phyloP scores from a whole-genome alignment of 257 asterid species.

The Leonotis leonurus region DNA sequence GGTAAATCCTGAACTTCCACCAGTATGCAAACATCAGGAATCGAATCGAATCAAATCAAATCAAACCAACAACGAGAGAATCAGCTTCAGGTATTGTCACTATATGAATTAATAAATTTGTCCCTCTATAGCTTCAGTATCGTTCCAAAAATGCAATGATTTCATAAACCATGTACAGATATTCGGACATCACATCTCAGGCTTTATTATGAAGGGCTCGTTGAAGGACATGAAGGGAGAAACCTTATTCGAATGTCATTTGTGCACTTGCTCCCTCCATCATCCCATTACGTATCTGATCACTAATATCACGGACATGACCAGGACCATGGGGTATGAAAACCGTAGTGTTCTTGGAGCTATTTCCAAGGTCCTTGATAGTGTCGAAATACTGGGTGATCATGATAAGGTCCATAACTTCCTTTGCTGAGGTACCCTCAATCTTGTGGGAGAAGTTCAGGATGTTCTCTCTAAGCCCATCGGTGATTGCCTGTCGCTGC shows the following conservation, averaged over 20 bases:
- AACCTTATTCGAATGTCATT: slow-evolving; percentile 10
- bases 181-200: not conserved
- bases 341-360: slow-evolving; percentile 83
- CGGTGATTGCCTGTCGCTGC: slow-evolving; percentile 98
- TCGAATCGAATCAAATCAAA: no score
- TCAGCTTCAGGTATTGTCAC: no score
- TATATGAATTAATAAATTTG: no score
- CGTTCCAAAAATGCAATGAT: no score
- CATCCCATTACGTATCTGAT: slow-evolving; percentile 86
- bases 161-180: not conserved
- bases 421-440: slow-evolving; percentile 85
- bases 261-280: slow-evolving; percentile 76
- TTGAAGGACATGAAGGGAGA: not conserved
- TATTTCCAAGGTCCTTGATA: slow-evolving; percentile 82
- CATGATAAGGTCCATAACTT: slow-evolving; percentile 96
- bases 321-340: slow-evolving; percentile 98
- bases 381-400: slow-evolving; percentile 96
- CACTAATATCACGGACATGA: slow-evolving; percentile 84
- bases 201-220: not conserved
- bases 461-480: slow-evolving; percentile 87
- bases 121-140: no score
- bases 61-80: no score
- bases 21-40: no score
- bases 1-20: no score
- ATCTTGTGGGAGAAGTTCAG: slow-evolving; percentile 83